These are phyloP conservation scores for Entomortierella parvispora DNA, from an alignment of 192 early-diverging fungal species.

Conservation along the genomic window DNA sequence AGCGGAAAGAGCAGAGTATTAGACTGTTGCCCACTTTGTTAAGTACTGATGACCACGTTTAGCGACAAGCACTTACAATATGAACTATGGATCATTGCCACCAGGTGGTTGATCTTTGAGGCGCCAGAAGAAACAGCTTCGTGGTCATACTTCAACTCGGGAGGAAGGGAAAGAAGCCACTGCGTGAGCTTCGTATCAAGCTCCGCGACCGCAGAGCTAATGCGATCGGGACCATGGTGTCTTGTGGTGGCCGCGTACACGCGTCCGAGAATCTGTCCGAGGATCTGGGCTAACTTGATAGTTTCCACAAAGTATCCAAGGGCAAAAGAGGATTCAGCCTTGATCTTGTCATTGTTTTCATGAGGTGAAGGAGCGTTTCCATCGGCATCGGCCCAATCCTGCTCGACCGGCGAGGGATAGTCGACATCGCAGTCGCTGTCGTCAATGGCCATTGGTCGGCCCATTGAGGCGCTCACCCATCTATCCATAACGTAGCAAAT, in stretches of 20 bases:
- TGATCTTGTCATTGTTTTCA: slow-evolving; percentile 15
- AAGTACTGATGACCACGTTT: background rate
- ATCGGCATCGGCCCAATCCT: slow-evolving; percentile 36
- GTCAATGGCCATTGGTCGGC: slow-evolving; percentile 64
- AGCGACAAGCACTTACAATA: slow-evolving; percentile 31
- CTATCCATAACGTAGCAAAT: slow-evolving; percentile 78
- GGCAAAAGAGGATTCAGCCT: slow-evolving; percentile 19
- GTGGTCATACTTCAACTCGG: slow-evolving; percentile 58
- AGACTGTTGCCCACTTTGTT: too few relatives aligned
- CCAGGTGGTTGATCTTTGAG: slow-evolving; percentile 23
- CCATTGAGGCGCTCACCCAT: slow-evolving; percentile 60
- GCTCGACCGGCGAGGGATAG: slow-evolving; percentile 53
- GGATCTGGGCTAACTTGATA: slow-evolving; percentile 61
- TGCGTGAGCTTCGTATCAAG: slow-evolving; percentile 53
- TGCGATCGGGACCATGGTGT: slow-evolving; percentile 46
- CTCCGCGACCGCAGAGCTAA: slow-evolving; percentile 57
- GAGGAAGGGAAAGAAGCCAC: slow-evolving; percentile 59
- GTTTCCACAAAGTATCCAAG: slow-evolving; percentile 55
- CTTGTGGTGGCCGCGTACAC: slow-evolving; percentile 61
- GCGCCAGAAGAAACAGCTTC: slow-evolving; percentile 12
- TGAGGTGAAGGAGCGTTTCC: slow-evolving; percentile 7
- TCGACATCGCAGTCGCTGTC: slow-evolving; percentile 66
- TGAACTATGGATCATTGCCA: slow-evolving; percentile 24
- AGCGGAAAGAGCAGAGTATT: background rate
- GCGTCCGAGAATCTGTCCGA: slow-evolving; percentile 59